Evolutionary conservation across 2,329 filamentous ascomycete genomes (phyloP), one percentile per base, ranked within the genome.

Genomic region (Xylariaceae sp.): DNA sequence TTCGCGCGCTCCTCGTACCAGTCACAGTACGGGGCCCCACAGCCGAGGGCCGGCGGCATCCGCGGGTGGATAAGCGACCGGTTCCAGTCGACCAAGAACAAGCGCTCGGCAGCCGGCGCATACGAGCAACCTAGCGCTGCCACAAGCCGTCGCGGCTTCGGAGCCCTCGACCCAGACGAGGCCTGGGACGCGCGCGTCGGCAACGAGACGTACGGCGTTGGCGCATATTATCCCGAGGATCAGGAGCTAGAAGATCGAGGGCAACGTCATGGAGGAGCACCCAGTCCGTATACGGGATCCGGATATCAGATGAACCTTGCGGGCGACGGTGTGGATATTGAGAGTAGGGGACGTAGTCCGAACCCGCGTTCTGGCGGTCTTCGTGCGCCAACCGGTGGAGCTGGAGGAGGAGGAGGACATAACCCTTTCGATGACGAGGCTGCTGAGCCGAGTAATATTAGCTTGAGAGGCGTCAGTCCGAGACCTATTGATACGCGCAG

Each of bases 131-230:
- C 39, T 34, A 73, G 73, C 52, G 68, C 67, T 17, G 62, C 73
- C 29, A 76, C 76, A 41, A 76, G 78, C 53, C 79, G 80, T 52
- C 75, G 83, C 51, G 85, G 85, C 19, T 87, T 89, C 71, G 86
- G 87, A 1, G 79, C 86, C 3, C 81, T 92, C 41, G 91, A 95
- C 68, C 90, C 90, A 1, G 91, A 96, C 71, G 90, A 93, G 69
- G 90, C 91, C 2, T 96, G 92, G 92, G 91, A 95, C 75, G 76
- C 90, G 62, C 81, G 90, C 58, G 90, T 96, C 4, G 90, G 89
- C 56, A 81, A 86, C 65, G 90, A 93, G 73, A 85, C 52, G n/a
- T 56, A 61, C 31, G 60, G 60, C 44, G 50, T 46, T 40, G 50
- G 57, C 40, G 37, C 48, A 21, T 58, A 58, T 24, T 60, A 62